Base-by-base conservation (phyloP, 2,329 filamentous ascomycete genomes). In the Dryadomyces quercivorus region DNA sequence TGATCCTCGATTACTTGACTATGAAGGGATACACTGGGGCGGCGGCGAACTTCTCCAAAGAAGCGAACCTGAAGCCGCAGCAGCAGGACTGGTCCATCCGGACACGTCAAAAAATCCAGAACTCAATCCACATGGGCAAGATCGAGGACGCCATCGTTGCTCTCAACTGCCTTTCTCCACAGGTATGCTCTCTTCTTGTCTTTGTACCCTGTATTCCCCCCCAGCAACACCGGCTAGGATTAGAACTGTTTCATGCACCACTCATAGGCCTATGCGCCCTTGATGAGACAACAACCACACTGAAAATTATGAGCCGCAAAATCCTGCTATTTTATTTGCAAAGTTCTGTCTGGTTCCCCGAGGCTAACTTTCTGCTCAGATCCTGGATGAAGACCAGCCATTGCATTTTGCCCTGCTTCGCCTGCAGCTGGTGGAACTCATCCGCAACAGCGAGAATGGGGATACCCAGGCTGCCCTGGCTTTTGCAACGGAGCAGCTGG, bases 191-290 rank as follows among this genome's bases (percentile, higher is more conserved):
- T 46, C 16, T 31, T 13, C 12, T 36, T 56, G 36, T 21, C 20
- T 45, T 9, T 8, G 47, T 21, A 31, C n/a, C 26, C 20, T 22
- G 15, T 53, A 12, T 16, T 38, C 47, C 12, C 20, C 51, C 48
- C 58, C 61, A n/a, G n/a, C n/a, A n/a, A n/a, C n/a, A n/a, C 57
- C 73, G 80, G 77, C 80, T 72, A 91, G 93, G 93, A 98, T 98
- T 95, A 95, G 76, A 88, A 77, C 79, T 91, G 83, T 95, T 78
- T 68, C 92, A 98, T 98, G 93, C 93, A 98, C 93, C 93, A 98
- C 93, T 90, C 93, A 89, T 93, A 97, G 77, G 77, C 78, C 82
- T 83, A 80, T 76, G 76, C 81, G 82, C 84, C 81, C 72, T 81
- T 93, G 93, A 94, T 94, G 92, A 97, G 79, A 82, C 45, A 83